These are phyloP conservation scores for Withania somnifera DNA, from an alignment of 305 asterid genomes.

Conservation along the genomic window DNA sequence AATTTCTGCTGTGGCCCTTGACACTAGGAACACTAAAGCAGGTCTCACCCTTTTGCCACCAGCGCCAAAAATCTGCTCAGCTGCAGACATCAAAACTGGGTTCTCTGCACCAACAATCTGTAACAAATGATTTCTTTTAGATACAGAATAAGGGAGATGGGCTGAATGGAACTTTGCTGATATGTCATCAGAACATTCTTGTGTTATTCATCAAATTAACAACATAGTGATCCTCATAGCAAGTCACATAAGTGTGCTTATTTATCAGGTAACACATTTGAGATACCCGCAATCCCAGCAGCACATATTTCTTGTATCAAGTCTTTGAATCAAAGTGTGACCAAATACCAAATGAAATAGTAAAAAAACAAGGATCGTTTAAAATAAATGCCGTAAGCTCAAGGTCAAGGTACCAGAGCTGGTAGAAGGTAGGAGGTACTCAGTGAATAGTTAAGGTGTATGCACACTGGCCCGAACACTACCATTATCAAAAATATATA, in stretches of 20 bases:
- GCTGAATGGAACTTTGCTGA: neutral
- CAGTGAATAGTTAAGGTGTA: neutral
- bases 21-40: constrained; percentile 77
- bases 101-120: constrained; percentile 98
- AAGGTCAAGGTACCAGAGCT: neutral
- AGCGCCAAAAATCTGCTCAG: constrained; percentile 94
- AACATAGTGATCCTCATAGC: neutral
- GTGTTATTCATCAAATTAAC: neutral
- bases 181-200: neutral
- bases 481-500: neutral
- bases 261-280: neutral
- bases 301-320: neutral
- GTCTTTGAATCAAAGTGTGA: neutral
- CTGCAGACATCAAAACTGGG: constrained; percentile 92
- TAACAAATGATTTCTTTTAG: constrained; percentile 19
- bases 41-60: constrained; percentile 98
- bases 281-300: neutral
- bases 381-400: neutral
- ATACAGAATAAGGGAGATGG: neutral
- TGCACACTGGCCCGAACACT: neutral
- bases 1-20: constrained; percentile 83
- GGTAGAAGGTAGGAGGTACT: neutral
- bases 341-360: neutral
- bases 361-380: neutral
- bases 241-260: neutral